Percentiles rank a stretch among this genome's conserved stretches.
Evolutionary conservation across 441 rosid genomes (phyloP).

Genomic region (Dalechampia spathulata): DNA sequence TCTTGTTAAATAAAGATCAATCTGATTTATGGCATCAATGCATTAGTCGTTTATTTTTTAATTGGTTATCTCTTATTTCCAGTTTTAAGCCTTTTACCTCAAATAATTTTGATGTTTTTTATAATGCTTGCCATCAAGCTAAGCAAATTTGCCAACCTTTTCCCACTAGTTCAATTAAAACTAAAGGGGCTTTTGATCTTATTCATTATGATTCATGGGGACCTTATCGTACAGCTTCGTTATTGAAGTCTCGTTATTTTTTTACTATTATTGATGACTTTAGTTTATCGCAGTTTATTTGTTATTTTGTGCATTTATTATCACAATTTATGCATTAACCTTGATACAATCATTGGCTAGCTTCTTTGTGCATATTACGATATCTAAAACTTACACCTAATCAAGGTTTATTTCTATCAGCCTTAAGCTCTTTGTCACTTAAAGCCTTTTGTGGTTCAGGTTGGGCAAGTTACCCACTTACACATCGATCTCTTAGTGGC

Average conservation of each 20-base stretch:
- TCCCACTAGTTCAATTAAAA: background rate
- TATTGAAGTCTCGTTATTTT: background rate
- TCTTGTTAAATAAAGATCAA: too few species aligned
- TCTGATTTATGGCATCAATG: background rate
- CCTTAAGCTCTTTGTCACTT: background rate
- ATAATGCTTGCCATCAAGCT: background rate
- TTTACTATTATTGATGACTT: background rate
- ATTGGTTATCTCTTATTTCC: background rate
- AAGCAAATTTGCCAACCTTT: background rate
- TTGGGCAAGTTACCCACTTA: background rate
- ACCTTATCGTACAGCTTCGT: background rate
- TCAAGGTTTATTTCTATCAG: background rate
- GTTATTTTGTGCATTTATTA: background rate
- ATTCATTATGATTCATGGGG: background rate
- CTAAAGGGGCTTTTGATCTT: background rate
- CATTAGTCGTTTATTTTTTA: background rate
- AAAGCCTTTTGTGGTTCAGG: background rate
- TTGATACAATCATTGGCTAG: background rate
- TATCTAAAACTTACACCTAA: background rate
- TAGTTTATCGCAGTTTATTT: too few species aligned
- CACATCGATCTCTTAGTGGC: background rate
- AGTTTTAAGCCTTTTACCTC: background rate
- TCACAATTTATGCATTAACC: background rate
- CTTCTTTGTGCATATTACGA: background rate
- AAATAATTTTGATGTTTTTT: background rate